Conservation (phyloP, 2,329 filamentous ascomycete species). For the Pseudopyricularia cyperi region DNA sequence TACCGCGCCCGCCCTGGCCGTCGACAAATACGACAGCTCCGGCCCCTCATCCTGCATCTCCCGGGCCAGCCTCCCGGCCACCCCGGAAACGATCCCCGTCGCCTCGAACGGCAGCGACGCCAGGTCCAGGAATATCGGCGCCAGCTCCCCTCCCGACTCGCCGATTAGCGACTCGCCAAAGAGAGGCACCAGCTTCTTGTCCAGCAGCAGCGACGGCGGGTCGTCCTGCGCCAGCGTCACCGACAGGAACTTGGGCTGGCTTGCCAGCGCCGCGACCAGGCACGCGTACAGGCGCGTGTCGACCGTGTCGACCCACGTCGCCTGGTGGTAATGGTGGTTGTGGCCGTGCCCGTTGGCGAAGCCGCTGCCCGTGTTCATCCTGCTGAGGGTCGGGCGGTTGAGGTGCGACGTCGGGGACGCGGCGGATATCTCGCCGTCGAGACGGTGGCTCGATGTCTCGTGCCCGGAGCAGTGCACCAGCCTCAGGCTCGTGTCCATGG, state of each 20-base stretch:
- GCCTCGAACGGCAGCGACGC: slow-evolving; percentile 70
- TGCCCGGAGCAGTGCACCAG: slow-evolving; percentile 73
- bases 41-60: slow-evolving; percentile 49
- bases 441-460: slow-evolving; percentile 23
- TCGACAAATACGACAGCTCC: slow-evolving; percentile 85
- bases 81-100: slow-evolving; percentile 88
- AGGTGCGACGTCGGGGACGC: slow-evolving; percentile 4
- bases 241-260: slow-evolving; percentile 58
- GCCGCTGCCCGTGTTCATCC: slow-evolving; percentile 17
- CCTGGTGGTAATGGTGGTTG: slow-evolving; percentile 2
- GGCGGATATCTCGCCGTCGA: slow-evolving; percentile 21
- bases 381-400: slow-evolving; percentile 17
- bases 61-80: slow-evolving; percentile 69
- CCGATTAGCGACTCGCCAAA: slow-evolving; percentile 67
- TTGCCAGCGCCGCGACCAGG: slow-evolving; percentile 43
- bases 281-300: slow-evolving; percentile 52
- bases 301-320: slow-evolving; percentile 44
- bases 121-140: slow-evolving; percentile 83
- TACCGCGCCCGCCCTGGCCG: slow-evolving; percentile 77
- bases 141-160: slow-evolving; percentile 54
- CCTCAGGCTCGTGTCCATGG: slow-evolving; percentile 53
- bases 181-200: slow-evolving; percentile 50
- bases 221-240: slow-evolving; percentile 62
- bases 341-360: neutral
- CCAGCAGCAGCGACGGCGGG: slow-evolving; percentile 59